A percentile compares a stretch with the other conserved stretches of the same genome.
Evolutionary conservation across 768 basidiomycete species (phyloP).

Genomic region (Ramaria sp.): DNA sequence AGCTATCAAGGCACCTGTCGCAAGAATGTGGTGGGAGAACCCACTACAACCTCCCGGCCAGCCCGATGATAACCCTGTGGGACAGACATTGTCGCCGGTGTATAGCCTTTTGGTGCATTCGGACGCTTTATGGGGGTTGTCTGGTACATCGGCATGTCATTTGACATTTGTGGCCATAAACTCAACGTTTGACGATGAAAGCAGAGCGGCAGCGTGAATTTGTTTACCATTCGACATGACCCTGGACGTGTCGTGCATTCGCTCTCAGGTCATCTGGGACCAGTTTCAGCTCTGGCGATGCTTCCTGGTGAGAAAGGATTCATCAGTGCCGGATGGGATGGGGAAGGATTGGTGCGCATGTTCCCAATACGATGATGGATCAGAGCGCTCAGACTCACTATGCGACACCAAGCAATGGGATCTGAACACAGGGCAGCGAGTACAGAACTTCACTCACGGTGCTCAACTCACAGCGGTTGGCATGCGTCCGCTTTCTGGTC

Average conservation of each 20-base stretch:
- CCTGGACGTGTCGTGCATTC: slow-evolving; percentile 70
- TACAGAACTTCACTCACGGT: slow-evolving; percentile 73
- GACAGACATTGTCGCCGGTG: slow-evolving; percentile 54
- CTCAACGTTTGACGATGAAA: neutral
- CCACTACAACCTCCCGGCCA: slow-evolving; percentile 25
- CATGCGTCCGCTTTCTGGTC: slow-evolving; percentile 45
- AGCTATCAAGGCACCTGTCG: slow-evolving; percentile 79
- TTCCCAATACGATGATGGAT: neutral
- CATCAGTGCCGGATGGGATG: slow-evolving; percentile 93
- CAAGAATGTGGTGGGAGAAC: slow-evolving; percentile 90
- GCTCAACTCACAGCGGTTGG: slow-evolving; percentile 78
- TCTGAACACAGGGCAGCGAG: slow-evolving; percentile 76
- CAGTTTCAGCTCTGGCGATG: slow-evolving; percentile 78
- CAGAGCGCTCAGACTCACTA: slow-evolving; percentile 2
- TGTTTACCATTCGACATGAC: slow-evolving; percentile 88
- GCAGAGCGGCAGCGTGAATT: slow-evolving; percentile 83
- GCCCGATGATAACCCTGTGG: slow-evolving; percentile 30
- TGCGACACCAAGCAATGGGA: slow-evolving; percentile 82
- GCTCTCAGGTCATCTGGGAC: slow-evolving; percentile 65
- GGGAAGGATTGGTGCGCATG: slow-evolving; percentile 64
- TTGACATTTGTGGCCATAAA: slow-evolving; percentile 6
- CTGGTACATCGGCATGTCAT: slow-evolving; percentile 69
- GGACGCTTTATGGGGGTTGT: slow-evolving; percentile 87
- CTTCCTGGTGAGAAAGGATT: slow-evolving; percentile 75
- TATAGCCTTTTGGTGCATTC: slow-evolving; percentile 88